Conservation (phyloP, 2,329 filamentous ascomycete genomes). For the Aspergillus pseudotamarii region DNA sequence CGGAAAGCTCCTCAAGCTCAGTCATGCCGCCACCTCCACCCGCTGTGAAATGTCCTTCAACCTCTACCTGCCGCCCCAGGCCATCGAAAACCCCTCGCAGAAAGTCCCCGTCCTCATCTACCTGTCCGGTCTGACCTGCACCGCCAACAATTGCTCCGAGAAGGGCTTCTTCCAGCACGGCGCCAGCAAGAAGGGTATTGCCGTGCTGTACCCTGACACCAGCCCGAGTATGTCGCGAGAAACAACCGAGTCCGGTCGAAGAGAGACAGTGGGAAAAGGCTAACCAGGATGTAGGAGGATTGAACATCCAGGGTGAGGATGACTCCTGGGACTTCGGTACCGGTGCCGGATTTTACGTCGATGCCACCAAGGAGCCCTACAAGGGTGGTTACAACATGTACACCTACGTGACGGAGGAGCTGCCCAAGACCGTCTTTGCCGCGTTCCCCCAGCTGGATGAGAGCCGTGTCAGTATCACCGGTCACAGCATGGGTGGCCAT, state of each 20-base stretch:
- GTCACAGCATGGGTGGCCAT: constrained; percentile 97
- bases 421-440: constrained; percentile 75
- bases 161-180: constrained; percentile 89
- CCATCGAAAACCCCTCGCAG: constrained; percentile 53
- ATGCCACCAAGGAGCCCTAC: constrained; percentile 78
- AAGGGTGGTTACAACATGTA: constrained; percentile 88
- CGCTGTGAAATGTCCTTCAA: constrained; percentile 90
- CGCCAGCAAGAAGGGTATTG: constrained; percentile 79
- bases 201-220: constrained; percentile 94
- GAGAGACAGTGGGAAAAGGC: background rate
- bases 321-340: constrained; percentile 89
- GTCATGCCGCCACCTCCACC: constrained; percentile 77
- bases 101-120: constrained; percentile 88
- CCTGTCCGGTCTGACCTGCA: constrained; percentile 92
- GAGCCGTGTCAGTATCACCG: constrained; percentile 76
- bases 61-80: constrained; percentile 81
- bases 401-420: constrained; percentile 83
- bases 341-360: constrained; percentile 92
- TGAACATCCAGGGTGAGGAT: constrained; percentile 79
- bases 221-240: constrained; percentile 68
- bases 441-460: constrained; percentile 74
- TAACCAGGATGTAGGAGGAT: constrained; percentile 59
- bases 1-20: constrained; percentile 91
- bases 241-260: background rate
- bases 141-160: constrained; percentile 76